phyloP scores from a whole-genome alignment of 2,329 filamentous ascomycete species.

The Fusarium lyarnte region DNA sequence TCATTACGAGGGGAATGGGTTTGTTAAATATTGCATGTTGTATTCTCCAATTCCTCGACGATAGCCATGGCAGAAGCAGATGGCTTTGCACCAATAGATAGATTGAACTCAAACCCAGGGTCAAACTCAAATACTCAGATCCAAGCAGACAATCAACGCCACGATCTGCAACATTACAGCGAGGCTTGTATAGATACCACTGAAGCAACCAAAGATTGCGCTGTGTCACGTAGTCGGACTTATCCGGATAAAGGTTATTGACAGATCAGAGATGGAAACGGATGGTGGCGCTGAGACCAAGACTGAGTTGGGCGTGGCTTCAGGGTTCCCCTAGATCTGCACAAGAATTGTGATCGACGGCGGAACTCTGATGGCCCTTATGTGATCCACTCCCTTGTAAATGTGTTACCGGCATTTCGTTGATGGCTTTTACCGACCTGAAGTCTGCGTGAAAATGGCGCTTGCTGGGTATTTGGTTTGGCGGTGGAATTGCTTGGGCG shows the following conservation, averaged over 20 bases:
- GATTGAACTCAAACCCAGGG: no score
- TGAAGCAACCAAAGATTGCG: neutral
- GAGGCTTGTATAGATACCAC: neutral
- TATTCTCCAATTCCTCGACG: neutral
- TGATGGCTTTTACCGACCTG: no score
- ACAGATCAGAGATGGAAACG: neutral
- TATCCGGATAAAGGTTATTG: neutral
- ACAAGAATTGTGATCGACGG: neutral
- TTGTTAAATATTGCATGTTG: neutral
- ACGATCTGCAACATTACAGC: neutral
- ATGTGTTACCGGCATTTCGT: no score
- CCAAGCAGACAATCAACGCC: neutral
- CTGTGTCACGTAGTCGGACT: rapidly evolving
- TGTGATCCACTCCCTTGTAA: no score
- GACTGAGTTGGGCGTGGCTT: neutral
- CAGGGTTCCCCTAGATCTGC: neutral
- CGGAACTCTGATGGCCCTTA: neutral
- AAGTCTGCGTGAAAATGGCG: no score
- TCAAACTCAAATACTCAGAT: neutral
- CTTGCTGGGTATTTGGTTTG: no score
- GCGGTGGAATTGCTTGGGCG: no score
- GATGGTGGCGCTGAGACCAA: neutral
- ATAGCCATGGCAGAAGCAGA: neutral
- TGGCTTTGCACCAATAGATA: neutral
- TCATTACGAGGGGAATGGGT: no score